phyloP scores from a whole-genome alignment of 768 basidiomycete genomes.

The Calocera viscosa region DNA sequence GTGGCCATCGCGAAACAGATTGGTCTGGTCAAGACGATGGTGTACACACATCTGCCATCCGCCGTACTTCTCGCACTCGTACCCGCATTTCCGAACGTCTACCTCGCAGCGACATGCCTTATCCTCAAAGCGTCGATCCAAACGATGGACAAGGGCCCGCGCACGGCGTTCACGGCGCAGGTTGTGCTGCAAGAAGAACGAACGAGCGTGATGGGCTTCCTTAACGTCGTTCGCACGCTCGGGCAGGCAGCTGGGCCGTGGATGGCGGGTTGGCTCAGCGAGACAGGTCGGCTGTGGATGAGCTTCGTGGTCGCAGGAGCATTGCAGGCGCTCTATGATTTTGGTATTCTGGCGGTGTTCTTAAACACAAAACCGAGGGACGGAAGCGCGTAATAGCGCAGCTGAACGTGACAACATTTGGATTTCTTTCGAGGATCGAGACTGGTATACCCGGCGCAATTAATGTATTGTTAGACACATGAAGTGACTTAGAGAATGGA shows the following conservation, averaged over 20 bases:
- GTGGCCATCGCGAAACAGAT: slow-evolving; percentile 20
- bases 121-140: slow-evolving; percentile 18
- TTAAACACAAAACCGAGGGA: slow-evolving; percentile 9
- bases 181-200: slow-evolving; percentile 18
- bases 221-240: slow-evolving; percentile 18
- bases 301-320: slow-evolving; percentile 19
- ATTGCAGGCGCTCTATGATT: slow-evolving; percentile 19
- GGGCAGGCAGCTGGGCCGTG: slow-evolving; percentile 19
- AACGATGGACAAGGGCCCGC: slow-evolving; percentile 22
- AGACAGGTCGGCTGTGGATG: slow-evolving; percentile 18
- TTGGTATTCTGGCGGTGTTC: slow-evolving; percentile 20
- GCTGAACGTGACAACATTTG: no score
- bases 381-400: no score
- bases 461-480: no score
- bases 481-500: no score
- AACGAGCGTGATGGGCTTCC: slow-evolving; percentile 22
- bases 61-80: slow-evolving; percentile 19
- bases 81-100: slow-evolving; percentile 16
- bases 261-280: slow-evolving; percentile 19
- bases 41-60: slow-evolving; percentile 19
- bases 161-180: slow-evolving; percentile 22
- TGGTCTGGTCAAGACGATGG: slow-evolving; percentile 14
- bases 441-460: no score
- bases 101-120: slow-evolving; percentile 17
- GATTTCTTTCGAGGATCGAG: no score